Evolutionary conservation across 495 filamentous ascomycete species (phyloP), one percentile per base, ranked within the genome.

Genomic region (Poronia punctata): DNA sequence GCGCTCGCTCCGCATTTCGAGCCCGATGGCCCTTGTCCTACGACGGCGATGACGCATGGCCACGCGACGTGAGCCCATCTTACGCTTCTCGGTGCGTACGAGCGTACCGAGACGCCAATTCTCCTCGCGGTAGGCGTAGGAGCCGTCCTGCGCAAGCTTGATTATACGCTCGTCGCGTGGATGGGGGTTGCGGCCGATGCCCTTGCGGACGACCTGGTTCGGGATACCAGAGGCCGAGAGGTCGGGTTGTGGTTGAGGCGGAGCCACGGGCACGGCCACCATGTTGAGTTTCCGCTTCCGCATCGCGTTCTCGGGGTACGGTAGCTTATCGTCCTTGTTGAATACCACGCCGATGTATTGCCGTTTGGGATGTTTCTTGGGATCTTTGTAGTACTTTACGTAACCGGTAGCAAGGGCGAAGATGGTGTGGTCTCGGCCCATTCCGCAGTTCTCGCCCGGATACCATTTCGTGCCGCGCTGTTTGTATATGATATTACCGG

Each of bases 381-480:
- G 89, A 50, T 96, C 89, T 41, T 79, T 78, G 69, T 99, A 99
- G 71, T 94, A 99, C 46, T 87, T 86, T 32, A 99, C 92, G 64
- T 89, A 97, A 29, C 92, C 92, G 9, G 82, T 67, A 23, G 81
- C 70, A 22, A 75, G 75, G 25, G 92, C 85, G 61, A 84, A 95
- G 68, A 99, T 95, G 21, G 90, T 96, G 71, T 95, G 92, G 65
- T 97, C 89, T n/a, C 90, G 79, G 10, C 92, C 92, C 74, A 96
- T 86, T 42, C 72, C 82, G 57, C 83, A 84, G 66, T 96, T 95
- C 58, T 96, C 90, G 49, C 92, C 92, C 2, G 92, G 79, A 57
- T 81, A 88, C 92, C 92, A 99, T 57, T 80, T 75, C 18, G 93
- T 90, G 46, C 92, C 92, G 42, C 92, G 83, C 65, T 99, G 92